phyloP scores from a whole-genome alignment of 768 basidiomycete genomes.

The Boletus eberwhitei region DNA sequence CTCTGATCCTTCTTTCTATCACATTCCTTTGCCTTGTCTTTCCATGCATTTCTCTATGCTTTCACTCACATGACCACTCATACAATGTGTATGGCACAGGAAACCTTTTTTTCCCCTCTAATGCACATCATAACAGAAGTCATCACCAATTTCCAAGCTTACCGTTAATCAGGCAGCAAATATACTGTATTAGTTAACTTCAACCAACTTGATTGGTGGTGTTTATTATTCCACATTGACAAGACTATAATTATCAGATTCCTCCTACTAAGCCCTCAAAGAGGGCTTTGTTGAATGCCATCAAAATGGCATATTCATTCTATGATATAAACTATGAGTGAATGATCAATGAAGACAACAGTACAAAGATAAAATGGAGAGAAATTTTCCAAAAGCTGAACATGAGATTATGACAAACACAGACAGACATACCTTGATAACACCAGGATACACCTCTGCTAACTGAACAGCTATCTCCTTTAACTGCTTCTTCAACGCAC shows the following conservation, averaged over 20 bases:
- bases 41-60: no score
- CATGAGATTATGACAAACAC: background rate
- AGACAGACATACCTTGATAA: slow-evolving; percentile 20
- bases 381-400: background rate
- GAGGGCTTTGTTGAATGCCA: slow-evolving; percentile 5
- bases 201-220: background rate
- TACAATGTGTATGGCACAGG: no score
- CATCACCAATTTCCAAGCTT: background rate
- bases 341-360: background rate
- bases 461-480: slow-evolving; percentile 12
- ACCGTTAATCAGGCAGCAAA: background rate
- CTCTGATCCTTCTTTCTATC: no score
- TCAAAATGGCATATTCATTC: slow-evolving; percentile 20
- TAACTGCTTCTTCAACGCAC: slow-evolving; percentile 14
- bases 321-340: slow-evolving; percentile 7
- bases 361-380: background rate
- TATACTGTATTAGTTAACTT: background rate
- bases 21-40: no score
- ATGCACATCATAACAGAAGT: background rate
- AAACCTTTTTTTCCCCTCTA: no score
- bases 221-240: background rate
- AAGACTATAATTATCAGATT: background rate
- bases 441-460: slow-evolving; percentile 10
- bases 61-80: no score
- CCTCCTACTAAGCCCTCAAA: slow-evolving; percentile 19